Conservation (phyloP, 1,284 basidiomycete species). For the Ganoderma resinaceum region DNA sequence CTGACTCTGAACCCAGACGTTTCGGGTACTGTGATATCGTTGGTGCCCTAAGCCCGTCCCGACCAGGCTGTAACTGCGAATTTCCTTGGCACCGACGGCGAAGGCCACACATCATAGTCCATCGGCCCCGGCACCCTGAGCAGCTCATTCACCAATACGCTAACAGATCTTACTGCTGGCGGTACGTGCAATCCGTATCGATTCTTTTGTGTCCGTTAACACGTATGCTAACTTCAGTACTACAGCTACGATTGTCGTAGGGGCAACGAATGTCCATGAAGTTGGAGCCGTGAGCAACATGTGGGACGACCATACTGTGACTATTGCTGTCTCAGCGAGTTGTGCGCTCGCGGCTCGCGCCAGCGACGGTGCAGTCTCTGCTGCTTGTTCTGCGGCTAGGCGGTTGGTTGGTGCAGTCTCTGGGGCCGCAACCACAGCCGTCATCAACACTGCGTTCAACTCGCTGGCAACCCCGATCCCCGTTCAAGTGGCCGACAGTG, state of each 20-base stretch:
- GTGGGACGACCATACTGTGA: not conserved
- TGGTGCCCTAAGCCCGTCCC: not conserved
- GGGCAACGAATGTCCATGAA: not conserved
- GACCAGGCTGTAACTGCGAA: not conserved
- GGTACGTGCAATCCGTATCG: not conserved
- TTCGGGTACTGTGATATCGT: not conserved
- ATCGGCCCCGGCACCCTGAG: not conserved
- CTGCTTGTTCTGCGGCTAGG: not conserved
- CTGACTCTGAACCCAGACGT: not conserved
- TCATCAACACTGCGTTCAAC: not conserved
- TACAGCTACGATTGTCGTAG: not conserved
- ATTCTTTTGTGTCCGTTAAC: too few species aligned
- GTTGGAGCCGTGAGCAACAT: not conserved
- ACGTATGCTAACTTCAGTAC: not conserved
- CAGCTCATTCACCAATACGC: not conserved
- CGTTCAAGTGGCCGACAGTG: not conserved
- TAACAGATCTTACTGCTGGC: not conserved
- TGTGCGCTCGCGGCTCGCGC: not conserved
- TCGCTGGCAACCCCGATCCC: not conserved
- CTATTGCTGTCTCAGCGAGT: not conserved
- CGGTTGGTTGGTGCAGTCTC: not conserved
- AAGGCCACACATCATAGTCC: not conserved
- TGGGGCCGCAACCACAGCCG: not conserved
- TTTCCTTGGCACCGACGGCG: not conserved
- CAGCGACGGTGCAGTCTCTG: not conserved